Evolutionary conservation across 108 stramenopile genomes (phyloP), one percentile per base, ranked within the genome.

Genomic region (Pseudonitzschia delicatissima): DNA sequence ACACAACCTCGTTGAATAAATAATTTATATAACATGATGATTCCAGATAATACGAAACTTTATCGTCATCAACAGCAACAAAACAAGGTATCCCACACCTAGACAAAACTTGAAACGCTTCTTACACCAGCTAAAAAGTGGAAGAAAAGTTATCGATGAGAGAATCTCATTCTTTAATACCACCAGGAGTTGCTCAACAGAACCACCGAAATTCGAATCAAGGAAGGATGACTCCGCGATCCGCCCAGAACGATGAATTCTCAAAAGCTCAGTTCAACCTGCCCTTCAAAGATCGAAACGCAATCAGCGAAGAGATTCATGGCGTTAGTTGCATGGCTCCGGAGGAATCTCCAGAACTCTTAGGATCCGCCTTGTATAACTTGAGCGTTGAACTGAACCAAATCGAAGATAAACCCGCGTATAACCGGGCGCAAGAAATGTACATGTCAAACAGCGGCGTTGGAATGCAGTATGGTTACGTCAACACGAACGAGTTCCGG

Each of bases 401-500:
- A 15, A 71, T 71, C 5, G 18, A 31, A 21, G 21, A 27, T 9
- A 65, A 66, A 28, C 35, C 45, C 6, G 64, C 72, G 0, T 73
- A 58, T 53, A 57, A 73, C 5, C 20, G 13, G 8, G 72, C 72
- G 23, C 31, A 50, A 20, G 11, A 33, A 32, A 44, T 70, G 59
- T 44, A 35, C 21, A 11, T 6, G 23, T 32, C 15, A 8, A 17
- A 8, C 48, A 49, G 20, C 18, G 20, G 21, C 8, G 21, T 8
- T 17, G 8, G 25, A 57, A n/a, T 57, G 31, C 1, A 17, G 0
- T 20, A 71, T 77, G n/a, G 26, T 5, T 74, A 69, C 25, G 70
- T 82, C 15, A 26, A 64, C 11, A 48, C 63, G 25, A 18, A 28
- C 5, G 52, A 35, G 3, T 76, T 76, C 51, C 68, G 68, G 23